A percentile compares a stretch with the other conserved stretches of the same genome.
Evolutionary conservation across 345 rosid species (phyloP).

Genomic region (Populus deltoides): DNA sequence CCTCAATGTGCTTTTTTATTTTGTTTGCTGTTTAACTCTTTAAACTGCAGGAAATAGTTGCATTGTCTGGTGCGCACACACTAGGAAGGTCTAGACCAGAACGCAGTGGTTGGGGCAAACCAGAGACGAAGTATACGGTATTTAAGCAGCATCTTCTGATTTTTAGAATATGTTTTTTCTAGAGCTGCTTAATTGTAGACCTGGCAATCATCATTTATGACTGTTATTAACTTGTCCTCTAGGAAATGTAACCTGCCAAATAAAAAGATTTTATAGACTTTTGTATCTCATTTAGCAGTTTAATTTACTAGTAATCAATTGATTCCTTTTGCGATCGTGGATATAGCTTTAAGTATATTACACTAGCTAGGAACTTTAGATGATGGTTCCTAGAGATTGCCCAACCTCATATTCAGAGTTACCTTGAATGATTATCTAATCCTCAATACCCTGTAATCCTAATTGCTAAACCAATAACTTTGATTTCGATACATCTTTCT

Average conservation of each 20-base stretch:
- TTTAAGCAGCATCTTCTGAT: constrained; percentile 4
- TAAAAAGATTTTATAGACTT: neutral
- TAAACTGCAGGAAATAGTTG: constrained; percentile 77
- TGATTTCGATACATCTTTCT: neutral
- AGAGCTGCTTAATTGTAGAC: neutral
- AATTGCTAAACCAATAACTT: neutral
- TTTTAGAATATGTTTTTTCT: neutral
- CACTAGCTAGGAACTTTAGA: neutral
- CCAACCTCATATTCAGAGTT: neutral
- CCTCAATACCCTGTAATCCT: neutral
- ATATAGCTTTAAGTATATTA: neutral
- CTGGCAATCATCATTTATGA: neutral
- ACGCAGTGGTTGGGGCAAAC: constrained; percentile 96
- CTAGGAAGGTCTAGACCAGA: constrained; percentile 93
- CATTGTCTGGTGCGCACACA: constrained; percentile 94
- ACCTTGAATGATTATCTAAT: neutral
- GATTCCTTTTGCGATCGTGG: neutral
- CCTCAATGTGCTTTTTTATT: neutral
- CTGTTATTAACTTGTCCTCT: neutral
- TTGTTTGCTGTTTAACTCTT: constrained; percentile 6
- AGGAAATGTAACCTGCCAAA: neutral
- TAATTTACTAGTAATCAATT: neutral
- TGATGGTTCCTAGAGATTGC: neutral
- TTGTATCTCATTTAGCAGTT: neutral
- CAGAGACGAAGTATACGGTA: constrained; percentile 95